Conservation (phyloP, 208 protist species). For the Leishmania guyanensis region DNA sequence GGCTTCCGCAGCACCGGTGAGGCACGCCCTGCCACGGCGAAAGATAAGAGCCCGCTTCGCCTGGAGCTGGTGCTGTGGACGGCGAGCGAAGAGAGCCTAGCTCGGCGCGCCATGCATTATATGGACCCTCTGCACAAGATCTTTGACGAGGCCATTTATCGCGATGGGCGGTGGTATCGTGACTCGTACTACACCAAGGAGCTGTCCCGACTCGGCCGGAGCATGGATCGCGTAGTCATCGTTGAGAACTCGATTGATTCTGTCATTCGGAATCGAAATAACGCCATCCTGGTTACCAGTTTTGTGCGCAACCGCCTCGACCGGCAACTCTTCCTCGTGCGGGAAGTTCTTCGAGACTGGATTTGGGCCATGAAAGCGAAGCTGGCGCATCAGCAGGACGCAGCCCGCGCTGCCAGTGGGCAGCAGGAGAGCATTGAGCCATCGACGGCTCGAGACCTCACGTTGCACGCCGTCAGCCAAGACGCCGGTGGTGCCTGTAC, state of each 20-base stretch:
- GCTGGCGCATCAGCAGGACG: constrained; percentile 10
- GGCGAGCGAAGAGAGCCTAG: constrained; percentile 77
- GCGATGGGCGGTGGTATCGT: constrained; percentile 87
- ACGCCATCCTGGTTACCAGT: constrained; percentile 87
- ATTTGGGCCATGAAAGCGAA: constrained; percentile 39
- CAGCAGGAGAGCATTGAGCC: background rate
- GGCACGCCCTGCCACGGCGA: constrained; percentile 23
- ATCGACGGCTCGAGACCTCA: background rate
- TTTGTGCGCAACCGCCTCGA: constrained; percentile 78
- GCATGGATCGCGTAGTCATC: constrained; percentile 77
- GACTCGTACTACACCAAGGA: constrained; percentile 89
- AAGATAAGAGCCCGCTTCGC: constrained; percentile 34
- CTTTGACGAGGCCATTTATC: constrained; percentile 86
- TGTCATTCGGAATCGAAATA: constrained; percentile 73
- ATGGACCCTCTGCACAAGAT: constrained; percentile 74
- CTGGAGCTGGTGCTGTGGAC: constrained; percentile 92
- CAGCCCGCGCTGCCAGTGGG: background rate
- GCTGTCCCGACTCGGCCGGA: constrained; percentile 74
- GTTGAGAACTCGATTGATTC: constrained; percentile 92
- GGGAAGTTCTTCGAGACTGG: constrained; percentile 70
- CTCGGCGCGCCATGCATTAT: constrained; percentile 66
- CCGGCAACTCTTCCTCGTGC: constrained; percentile 74
- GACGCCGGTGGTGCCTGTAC: background rate
- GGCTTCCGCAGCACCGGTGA: constrained; percentile 23
- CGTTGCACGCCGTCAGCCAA: background rate